Evolutionary conservation across 306 rosid species (phyloP), one percentile per base, ranked within the genome.

Genomic region (Cyamopsis tetragonoloba): DNA sequence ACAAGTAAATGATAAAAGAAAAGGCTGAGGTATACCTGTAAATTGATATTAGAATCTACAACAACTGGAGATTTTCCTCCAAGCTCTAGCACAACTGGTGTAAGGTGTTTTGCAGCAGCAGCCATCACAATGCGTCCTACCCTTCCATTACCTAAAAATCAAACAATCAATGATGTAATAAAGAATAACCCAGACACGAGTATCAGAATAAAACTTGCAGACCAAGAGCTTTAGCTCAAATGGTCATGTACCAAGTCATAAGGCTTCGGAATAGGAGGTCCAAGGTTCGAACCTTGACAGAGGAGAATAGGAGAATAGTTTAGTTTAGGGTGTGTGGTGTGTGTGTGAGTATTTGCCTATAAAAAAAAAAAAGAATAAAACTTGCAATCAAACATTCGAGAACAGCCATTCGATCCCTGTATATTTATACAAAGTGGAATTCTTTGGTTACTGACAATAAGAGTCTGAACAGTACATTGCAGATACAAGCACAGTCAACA

Each of bases 101-200:
- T 95, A 71, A 95, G 97, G 83, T 95, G 96, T 77, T 86, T 90
- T 4, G 96, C 95, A 75, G 99, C 99, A 67, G 97, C 96, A 44
- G 91, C 84, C 99, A 95, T 90, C 73, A 95, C 95, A 67, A 90
- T 64, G 39, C 99, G 92, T 26, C 77, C 99, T 59, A 90, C 87
- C 82, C 81, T 84, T 71, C 82, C 84, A 73, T 88, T 95, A 12
- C 99, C 99, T 93, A 53, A 46, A 74, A 68, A 43, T 31, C 60
- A 24, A 71, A 50, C 20, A 62, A 41, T 2, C 13, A 49, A 12
- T 11, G 10, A 19, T 47, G 56, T 19, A 26, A 32, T 46, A 50
- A 30, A 57, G 24, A 62, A 59, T 38, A 38, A 56, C 19, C 15
- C 18, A 14, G 41, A 54, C 15, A 38, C 26, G 12, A 37, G 44